Evolutionary conservation across 768 basidiomycete species (phyloP), one percentile per base, ranked within the genome.

Genomic region (Gyrodon lividus): DNA sequence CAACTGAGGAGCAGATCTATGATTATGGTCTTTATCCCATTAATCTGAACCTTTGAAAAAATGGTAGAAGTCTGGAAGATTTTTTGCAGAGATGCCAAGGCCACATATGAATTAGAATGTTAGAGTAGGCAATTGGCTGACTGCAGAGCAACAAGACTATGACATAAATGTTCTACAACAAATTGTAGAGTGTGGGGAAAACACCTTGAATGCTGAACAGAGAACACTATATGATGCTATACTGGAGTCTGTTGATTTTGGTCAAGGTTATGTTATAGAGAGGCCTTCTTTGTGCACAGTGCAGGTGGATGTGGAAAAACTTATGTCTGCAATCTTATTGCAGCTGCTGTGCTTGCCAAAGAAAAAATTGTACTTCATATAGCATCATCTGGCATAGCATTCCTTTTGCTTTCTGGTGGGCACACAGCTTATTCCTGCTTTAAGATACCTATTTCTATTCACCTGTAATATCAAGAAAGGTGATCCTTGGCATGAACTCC

Each of bases 361-460:
- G 67, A 66, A 3, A 22, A 58, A 31, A 68, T 78, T 57, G 65
- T 74, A 4, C 64, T 80, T 5, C 77, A 74, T 71, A 74, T 76
- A n/a, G 73, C 77, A 22, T 80, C 77, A 4, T 78, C 77, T 24
- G 77, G 77, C 0, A 74, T 81, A 48, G 74, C 79, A 7, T 64
- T 78, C 1, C 59, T 78, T 5, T 63, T 81, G 1, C 59, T 79
- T 1, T 53, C 44, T 12, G 72, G 74, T 33, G 79, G 78, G 0
- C 62, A 70, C 1, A 81, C 78, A 24, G 67, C 75, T 1, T 75
- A 81, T 52, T 78, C 75, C 0, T 57, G 54, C 9, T 80, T 80
- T 65, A 74, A 76, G 45, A 76, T 78, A 33, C 78, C 78, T 2
- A 65, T 79, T 31, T 59, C 68, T 10, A 50, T 69, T 22, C 33